Percentiles rank a stretch among this genome's conserved stretches.
phyloP scores from a whole-genome alignment of 2,329 filamentous ascomycete genomes.

The Hymenoscyphus salicellus region DNA sequence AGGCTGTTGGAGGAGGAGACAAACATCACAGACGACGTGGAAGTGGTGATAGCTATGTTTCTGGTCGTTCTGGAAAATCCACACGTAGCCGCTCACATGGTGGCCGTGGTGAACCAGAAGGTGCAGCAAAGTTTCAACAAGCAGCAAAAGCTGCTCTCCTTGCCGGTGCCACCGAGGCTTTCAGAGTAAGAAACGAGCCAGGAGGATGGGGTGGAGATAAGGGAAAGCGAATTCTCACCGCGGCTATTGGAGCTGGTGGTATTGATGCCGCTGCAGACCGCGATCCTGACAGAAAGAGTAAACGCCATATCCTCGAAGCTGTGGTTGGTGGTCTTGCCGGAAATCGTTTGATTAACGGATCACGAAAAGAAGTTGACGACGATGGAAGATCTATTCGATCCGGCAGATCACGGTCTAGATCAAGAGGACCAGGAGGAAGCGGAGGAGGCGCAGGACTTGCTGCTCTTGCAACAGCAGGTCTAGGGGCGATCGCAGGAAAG shows the following conservation, averaged over 20 bases:
- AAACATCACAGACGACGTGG: slow-evolving; percentile 40
- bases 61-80: slow-evolving; percentile 49
- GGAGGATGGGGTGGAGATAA: slow-evolving; percentile 89
- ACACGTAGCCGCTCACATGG: slow-evolving; percentile 47
- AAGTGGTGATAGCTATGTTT: slow-evolving; percentile 41
- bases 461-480: slow-evolving; percentile 59
- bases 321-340: slow-evolving; percentile 85
- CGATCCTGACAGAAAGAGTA: slow-evolving; percentile 70
- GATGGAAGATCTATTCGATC: slow-evolving; percentile 53
- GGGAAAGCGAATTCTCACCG: slow-evolving; percentile 85
- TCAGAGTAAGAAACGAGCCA: slow-evolving; percentile 82
- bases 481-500: slow-evolving; percentile 60
- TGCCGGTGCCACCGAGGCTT: slow-evolving; percentile 87
- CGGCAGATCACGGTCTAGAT: slow-evolving; percentile 60
- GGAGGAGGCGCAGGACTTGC: slow-evolving; percentile 54
- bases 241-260: slow-evolving; percentile 79
- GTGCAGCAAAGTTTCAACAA: slow-evolving; percentile 68
- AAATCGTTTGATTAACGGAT: slow-evolving; percentile 81
- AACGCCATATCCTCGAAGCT: slow-evolving; percentile 79
- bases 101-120: slow-evolving; percentile 48
- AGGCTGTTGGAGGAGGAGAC: slow-evolving; percentile 51
- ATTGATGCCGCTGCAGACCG: slow-evolving; percentile 72
- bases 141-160: slow-evolving; percentile 88
- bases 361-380: slow-evolving; percentile 57
- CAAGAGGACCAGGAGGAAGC: slow-evolving; percentile 40